phyloP scores from a whole-genome alignment of 1,139 yeast genomes.

The Pichia sp. region DNA sequence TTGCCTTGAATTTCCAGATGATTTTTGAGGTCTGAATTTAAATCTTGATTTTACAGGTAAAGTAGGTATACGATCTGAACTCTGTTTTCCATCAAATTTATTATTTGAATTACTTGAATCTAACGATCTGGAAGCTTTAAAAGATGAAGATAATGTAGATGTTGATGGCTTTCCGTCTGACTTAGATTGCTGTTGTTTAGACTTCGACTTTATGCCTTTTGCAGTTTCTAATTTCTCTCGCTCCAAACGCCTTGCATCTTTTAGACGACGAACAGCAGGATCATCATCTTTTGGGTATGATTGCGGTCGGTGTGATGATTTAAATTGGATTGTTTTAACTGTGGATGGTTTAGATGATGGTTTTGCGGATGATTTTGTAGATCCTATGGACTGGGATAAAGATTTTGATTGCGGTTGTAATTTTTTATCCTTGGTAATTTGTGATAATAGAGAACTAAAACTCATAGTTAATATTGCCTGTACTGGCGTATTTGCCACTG shows the following conservation, averaged over 20 bases:
- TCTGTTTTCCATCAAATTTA: background rate
- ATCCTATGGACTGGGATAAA: background rate
- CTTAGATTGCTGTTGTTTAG: background rate
- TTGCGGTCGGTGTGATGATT: background rate
- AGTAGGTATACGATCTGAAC: background rate
- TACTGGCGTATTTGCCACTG: background rate
- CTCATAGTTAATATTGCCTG: background rate
- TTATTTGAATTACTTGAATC: background rate
- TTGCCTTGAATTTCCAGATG: background rate
- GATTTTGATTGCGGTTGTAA: slow-evolving; percentile 5
- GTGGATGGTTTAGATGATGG: background rate
- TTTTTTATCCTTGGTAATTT: slow-evolving; percentile 24
- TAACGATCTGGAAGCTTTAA: background rate
- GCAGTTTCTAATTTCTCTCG: slow-evolving; percentile 32
- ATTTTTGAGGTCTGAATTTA: slow-evolving; percentile 7
- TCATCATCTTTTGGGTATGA: slow-evolving; percentile 26
- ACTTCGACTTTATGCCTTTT: slow-evolving; percentile 1
- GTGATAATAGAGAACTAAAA: slow-evolving; percentile 3
- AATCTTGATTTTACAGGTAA: slow-evolving; percentile 10
- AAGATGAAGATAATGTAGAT: background rate
- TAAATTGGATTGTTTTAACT: background rate
- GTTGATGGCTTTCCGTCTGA: background rate
- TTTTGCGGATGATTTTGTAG: background rate
- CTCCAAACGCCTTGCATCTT: slow-evolving; percentile 58
- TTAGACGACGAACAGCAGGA: slow-evolving; percentile 54